Evolutionary conservation across 345 rosid species (phyloP).

Genomic region (Aurinia saxatilis): DNA sequence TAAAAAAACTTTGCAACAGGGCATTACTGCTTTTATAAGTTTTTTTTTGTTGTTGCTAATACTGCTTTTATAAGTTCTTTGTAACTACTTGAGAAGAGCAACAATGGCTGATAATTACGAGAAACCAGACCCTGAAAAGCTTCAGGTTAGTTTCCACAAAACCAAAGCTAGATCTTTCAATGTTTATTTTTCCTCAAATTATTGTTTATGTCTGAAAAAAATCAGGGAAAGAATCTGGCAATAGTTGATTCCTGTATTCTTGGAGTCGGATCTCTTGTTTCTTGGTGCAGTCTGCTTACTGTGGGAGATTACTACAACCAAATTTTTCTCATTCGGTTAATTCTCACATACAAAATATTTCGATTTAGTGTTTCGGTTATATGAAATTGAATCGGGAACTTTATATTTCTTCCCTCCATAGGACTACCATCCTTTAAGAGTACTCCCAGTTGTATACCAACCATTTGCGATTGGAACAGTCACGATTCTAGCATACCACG

Average conservation of each 20-base stretch:
- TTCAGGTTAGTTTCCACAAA: conserved; percentile 13
- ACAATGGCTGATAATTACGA: conserved; percentile 6
- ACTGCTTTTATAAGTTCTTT: too few relatives aligned
- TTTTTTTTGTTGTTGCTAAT: too few relatives aligned
- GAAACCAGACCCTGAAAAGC: conserved; percentile 12
- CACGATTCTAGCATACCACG: conserved; percentile 51
- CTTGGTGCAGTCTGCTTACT: conserved; percentile 69
- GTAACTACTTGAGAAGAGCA: too few relatives aligned
- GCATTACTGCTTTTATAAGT: too few relatives aligned
- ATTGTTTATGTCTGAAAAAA: not conserved
- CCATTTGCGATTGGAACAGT: conserved; percentile 69
- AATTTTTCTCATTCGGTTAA: conserved; percentile 37
- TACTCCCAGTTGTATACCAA: conserved; percentile 72
- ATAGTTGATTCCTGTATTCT: conserved; percentile 50
- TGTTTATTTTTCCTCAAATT: not conserved
- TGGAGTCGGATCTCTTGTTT: conserved; percentile 59
- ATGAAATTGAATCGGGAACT: not conserved
- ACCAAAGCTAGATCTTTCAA: not conserved
- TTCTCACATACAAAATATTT: too few relatives aligned
- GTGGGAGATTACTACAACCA: conserved; percentile 61
- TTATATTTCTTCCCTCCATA: conserved; percentile 16
- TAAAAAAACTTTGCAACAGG: too few relatives aligned
- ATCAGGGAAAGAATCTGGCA: conserved; percentile 54
- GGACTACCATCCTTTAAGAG: conserved; percentile 89
- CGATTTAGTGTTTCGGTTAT: too few relatives aligned